These are phyloP conservation scores for Stachybotrys chlorohalonatus DNA, from an alignment of 2,329 filamentous ascomycete species.

Conservation along the genomic window DNA sequence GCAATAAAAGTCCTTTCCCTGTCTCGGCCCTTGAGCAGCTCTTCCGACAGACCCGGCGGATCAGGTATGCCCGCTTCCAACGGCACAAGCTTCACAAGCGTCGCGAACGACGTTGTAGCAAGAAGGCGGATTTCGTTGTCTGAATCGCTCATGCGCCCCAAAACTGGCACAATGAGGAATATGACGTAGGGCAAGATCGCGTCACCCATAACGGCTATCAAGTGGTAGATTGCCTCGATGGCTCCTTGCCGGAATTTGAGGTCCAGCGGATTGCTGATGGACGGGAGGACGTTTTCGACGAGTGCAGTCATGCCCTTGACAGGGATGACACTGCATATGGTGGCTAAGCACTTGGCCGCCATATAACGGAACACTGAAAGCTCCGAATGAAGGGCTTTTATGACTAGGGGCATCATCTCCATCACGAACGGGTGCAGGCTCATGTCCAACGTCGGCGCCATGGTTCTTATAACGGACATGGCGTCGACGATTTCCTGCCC, in stretches of 20 bases:
- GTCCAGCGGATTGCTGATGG: conserved; percentile 84
- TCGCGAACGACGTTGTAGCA: conserved; percentile 94
- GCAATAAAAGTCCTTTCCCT: conserved; percentile 93
- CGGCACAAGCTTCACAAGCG: conserved; percentile 91
- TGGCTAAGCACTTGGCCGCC: conserved; percentile 94
- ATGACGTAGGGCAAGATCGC: conserved; percentile 94
- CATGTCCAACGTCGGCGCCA: conserved; percentile 80
- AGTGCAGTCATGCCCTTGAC: conserved; percentile 93
- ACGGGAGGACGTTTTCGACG: conserved; percentile 85
- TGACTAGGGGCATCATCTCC: conserved; percentile 73
- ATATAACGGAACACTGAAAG: conserved; percentile 93
- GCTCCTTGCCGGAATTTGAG: conserved; percentile 85
- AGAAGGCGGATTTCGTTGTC: conserved; percentile 92
- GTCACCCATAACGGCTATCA: conserved; percentile 98
- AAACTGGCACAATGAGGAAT: conserved; percentile 93
- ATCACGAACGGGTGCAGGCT: conserved; percentile 74
- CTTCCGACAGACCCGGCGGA: conserved; percentile 82
- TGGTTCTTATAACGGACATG: conserved; percentile 81
- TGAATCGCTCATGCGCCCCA: conserved; percentile 96
- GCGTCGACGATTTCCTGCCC: conserved; percentile 93
- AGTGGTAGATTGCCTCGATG: conserved; percentile 90
- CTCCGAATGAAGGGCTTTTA: conserved; percentile 77
- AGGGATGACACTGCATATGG: conserved; percentile 92
- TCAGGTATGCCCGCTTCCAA: conserved; percentile 96
- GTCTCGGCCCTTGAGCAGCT: conserved; percentile 82